These are phyloP conservation scores for Suillus variegatus DNA, from an alignment of 768 basidiomycete species.

Conservation along the genomic window DNA sequence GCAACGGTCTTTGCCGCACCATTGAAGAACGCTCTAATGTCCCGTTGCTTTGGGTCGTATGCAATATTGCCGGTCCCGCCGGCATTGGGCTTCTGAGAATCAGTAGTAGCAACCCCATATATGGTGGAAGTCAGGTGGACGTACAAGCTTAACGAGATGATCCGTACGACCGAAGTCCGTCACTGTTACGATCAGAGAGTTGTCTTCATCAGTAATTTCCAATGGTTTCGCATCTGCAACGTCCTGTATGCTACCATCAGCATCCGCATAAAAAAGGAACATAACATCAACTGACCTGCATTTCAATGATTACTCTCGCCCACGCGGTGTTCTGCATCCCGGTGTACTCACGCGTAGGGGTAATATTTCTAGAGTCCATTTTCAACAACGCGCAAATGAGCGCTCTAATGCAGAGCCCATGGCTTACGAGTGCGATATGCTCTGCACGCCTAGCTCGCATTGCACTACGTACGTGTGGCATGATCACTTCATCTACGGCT, in stretches of 20 bases:
- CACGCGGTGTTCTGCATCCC: conserved; percentile 73
- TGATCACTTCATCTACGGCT: conserved; percentile 51
- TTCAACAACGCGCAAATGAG: conserved; percentile 53
- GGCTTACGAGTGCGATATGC: conserved; percentile 72
- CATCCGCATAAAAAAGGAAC: not conserved
- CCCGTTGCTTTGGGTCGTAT: conserved; percentile 73
- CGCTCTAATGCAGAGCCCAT: conserved; percentile 70
- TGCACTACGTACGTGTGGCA: conserved; percentile 50
- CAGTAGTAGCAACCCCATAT: conserved; percentile 13
- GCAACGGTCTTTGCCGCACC: conserved; percentile 28
- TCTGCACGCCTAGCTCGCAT: conserved; percentile 39
- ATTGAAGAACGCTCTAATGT: conserved; percentile 75
- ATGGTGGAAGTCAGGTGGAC: conserved; percentile 21
- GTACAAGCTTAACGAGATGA: conserved; percentile 59
- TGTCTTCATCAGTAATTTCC: conserved; percentile 23
- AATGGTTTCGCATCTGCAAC: conserved; percentile 22
- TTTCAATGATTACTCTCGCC: conserved; percentile 54
- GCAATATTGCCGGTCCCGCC: conserved; percentile 74
- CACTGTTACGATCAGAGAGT: conserved; percentile 44
- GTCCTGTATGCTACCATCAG: conserved; percentile 26
- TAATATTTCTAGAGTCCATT: conserved; percentile 37
- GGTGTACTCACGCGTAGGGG: conserved; percentile 34
- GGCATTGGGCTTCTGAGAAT: conserved; percentile 59
- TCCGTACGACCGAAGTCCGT: conserved; percentile 55
- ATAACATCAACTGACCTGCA: conserved; percentile 38